A percentile compares a stretch with the other conserved stretches of the same genome.
These are phyloP conservation scores for Agroathelia rolfsii DNA, from an alignment of 1,284 basidiomycete genomes.

Conservation along the genomic window DNA sequence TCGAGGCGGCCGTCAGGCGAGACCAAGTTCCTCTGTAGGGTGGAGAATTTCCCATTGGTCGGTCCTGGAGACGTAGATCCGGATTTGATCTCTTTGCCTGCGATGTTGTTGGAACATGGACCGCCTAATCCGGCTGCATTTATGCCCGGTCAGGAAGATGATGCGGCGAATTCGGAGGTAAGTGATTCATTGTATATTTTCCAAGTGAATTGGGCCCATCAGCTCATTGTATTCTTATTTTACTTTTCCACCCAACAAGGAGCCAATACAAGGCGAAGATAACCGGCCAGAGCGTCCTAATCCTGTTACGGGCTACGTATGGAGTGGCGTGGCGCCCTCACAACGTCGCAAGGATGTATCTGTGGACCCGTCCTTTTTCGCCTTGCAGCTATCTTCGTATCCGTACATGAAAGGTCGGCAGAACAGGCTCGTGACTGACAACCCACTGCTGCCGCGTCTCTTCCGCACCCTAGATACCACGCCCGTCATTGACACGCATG, in stretches of 20 bases:
- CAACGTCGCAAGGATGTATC: conserved; percentile 78
- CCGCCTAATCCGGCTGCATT: conserved; percentile 22
- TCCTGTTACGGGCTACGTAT: conserved; percentile 72
- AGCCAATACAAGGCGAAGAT: too few species aligned
- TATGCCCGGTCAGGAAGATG: conserved; percentile 5
- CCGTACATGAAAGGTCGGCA: conserved; percentile 36
- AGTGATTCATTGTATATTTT: too few species aligned
- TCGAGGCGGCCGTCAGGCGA: conserved; percentile 86
- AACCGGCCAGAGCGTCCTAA: conserved; percentile 37
- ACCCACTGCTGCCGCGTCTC: conserved; percentile 39
- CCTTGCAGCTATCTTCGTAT: conserved; percentile 80
- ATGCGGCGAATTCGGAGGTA: too few species aligned
- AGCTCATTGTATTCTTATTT: too few species aligned
- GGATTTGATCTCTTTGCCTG: conserved; percentile 63
- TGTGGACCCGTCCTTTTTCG: conserved; percentile 83
- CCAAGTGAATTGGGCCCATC: too few species aligned
- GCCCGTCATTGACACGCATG: conserved; percentile 96
- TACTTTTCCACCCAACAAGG: too few species aligned
- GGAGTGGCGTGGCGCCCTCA: conserved; percentile 77
- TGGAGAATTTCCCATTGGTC: conserved; percentile 86
- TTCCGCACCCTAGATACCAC: conserved; percentile 74
- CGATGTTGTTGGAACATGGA: conserved; percentile 61
- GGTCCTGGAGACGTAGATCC: conserved; percentile 76
- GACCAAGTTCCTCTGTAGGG: conserved; percentile 77
- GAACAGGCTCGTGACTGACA: conserved; percentile 46